phyloP scores from a whole-genome alignment of 306 rosid genomes.

The Medicago ruthenica region DNA sequence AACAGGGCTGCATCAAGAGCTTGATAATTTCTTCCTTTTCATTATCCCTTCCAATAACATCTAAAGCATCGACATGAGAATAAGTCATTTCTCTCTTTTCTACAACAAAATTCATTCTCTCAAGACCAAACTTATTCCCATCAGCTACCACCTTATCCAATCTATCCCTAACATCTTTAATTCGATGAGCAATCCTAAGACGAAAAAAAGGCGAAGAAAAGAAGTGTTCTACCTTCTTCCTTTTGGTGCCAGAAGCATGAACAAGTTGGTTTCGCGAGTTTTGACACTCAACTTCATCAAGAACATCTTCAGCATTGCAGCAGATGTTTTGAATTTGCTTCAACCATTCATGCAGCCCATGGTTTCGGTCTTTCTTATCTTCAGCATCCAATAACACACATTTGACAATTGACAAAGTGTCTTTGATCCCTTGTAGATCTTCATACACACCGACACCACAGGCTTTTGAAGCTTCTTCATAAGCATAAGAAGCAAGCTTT shows the following conservation, averaged over 20 bases:
- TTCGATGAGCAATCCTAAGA: not conserved
- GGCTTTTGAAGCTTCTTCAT: not conserved
- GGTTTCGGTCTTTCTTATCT: not conserved
- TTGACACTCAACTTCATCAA: slow-evolving; percentile 17
- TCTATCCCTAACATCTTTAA: not conserved
- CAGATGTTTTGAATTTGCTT: not conserved
- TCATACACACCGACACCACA: slow-evolving; percentile 7
- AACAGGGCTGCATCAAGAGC: not conserved
- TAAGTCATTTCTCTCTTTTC: slow-evolving; percentile 18
- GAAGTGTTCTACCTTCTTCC: slow-evolving; percentile 8
- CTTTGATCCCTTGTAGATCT: not conserved
- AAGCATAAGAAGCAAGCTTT: not conserved
- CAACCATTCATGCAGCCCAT: not conserved
- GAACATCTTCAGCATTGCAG: not conserved
- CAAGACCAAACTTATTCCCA: not conserved
- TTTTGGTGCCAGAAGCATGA: not conserved
- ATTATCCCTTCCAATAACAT: slow-evolving; percentile 6
- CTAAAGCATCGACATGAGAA: not conserved
- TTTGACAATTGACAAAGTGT: not conserved
- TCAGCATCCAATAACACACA: not conserved
- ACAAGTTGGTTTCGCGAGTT: not conserved
- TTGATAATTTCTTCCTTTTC: not conserved
- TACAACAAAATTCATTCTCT: not conserved
- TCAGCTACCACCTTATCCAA: not conserved
- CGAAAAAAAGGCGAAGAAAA: not conserved